Percentiles rank a stretch among this genome's conserved stretches.
These are phyloP conservation scores for Rubia peregrina DNA, from an alignment of 305 asterid genomes.

Conservation along the genomic window DNA sequence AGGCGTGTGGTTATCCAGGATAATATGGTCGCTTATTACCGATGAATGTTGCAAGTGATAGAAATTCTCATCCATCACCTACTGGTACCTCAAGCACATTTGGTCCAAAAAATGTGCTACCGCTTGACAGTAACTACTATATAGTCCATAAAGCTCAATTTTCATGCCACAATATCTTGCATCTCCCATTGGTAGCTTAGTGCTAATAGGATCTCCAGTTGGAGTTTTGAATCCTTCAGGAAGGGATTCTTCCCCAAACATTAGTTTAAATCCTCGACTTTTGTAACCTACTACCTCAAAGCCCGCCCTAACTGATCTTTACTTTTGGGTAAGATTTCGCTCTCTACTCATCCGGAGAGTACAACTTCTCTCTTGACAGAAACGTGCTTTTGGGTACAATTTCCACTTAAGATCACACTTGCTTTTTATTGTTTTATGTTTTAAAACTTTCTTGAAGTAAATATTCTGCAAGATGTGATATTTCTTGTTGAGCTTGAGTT, in stretches of 20 bases:
- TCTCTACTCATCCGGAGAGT: too few species aligned
- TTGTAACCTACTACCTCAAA: too few species aligned
- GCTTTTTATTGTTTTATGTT: too few species aligned
- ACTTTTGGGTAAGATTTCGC: too few species aligned
- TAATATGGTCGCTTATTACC: slow-evolving; percentile 44
- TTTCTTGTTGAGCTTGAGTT: too few species aligned
- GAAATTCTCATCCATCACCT: slow-evolving; percentile 3
- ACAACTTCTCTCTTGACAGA: too few species aligned
- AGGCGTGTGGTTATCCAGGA: slow-evolving; percentile 42
- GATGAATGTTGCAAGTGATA: slow-evolving; percentile 38
- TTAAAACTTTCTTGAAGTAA: too few species aligned
- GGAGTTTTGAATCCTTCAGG: slow-evolving; percentile 40
- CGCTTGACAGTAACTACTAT: slow-evolving; percentile 39
- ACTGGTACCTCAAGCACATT: slow-evolving; percentile 35
- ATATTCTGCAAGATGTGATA: too few species aligned
- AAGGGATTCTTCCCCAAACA: slow-evolving; percentile 10
- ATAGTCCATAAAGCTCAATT: slow-evolving; percentile 42
- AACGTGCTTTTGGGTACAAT: too few species aligned
- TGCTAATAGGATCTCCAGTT: slow-evolving; percentile 56
- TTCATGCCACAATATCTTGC: slow-evolving; percentile 52
- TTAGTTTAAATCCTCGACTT: too few species aligned
- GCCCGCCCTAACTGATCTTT: too few species aligned
- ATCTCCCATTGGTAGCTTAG: slow-evolving; percentile 71
- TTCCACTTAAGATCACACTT: too few species aligned
- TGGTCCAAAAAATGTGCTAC: slow-evolving; percentile 41